phyloP scores from a whole-genome alignment of 305 asterid genomes.

The Fraxinus dipetala region DNA sequence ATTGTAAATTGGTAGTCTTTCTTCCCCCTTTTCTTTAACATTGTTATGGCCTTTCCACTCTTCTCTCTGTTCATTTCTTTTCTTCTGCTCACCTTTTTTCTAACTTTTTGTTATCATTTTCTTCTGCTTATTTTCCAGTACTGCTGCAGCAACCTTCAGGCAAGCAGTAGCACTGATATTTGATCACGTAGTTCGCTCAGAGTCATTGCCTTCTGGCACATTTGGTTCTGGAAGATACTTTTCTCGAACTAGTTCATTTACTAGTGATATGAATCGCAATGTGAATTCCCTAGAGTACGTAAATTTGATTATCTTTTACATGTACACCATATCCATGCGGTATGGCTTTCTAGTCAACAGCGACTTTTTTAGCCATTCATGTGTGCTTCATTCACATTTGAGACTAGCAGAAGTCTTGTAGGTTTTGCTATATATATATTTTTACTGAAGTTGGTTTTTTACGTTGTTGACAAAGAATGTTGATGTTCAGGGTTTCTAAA shows the following conservation, averaged over 20 bases:
- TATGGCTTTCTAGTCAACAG: constrained; percentile 13
- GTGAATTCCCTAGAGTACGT: constrained; percentile 85
- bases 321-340: constrained; percentile 13
- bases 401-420: neutral
- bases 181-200: constrained; percentile 76
- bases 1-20: neutral
- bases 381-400: constrained; percentile 5
- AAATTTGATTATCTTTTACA: constrained; percentile 18
- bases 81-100: constrained; percentile 22
- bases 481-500: constrained; percentile 22
- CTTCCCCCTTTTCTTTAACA: neutral
- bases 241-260: constrained; percentile 83
- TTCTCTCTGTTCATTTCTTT: constrained; percentile 24
- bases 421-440: neutral
- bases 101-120: constrained; percentile 16
- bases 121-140: constrained; percentile 57
- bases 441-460: neutral
- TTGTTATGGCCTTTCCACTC: constrained; percentile 17
- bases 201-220: constrained; percentile 83
- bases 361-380: constrained; percentile 2
- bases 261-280: constrained; percentile 89
- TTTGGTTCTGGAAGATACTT: constrained; percentile 80
- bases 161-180: constrained; percentile 98
- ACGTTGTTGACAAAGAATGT: constrained; percentile 17
- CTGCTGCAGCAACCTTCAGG: constrained; percentile 99